Evolutionary conservation across 2,329 filamentous ascomycete genomes (phyloP).

Genomic region (Botrytis galanthina): DNA sequence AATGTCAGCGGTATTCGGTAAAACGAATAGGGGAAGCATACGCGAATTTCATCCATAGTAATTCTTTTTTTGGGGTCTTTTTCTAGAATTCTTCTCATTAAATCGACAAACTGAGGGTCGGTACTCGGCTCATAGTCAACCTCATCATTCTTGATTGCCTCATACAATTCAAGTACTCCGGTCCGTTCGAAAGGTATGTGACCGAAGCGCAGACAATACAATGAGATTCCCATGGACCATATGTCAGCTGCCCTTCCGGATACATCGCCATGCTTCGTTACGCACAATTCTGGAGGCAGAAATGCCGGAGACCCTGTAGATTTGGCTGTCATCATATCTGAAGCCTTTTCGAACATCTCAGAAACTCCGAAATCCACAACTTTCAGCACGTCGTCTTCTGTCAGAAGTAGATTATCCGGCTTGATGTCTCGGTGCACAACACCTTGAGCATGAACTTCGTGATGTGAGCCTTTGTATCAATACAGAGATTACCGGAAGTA

Average conservation of each 20-base stretch:
- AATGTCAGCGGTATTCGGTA: conserved; percentile 8
- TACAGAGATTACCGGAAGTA: conserved; percentile 29
- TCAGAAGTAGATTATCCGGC: conserved; percentile 90
- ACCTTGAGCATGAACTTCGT: conserved; percentile 81
- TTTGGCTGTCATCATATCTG: conserved; percentile 86
- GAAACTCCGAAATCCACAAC: conserved; percentile 99
- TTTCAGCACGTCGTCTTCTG: conserved; percentile 88
- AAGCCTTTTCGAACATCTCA: conserved; percentile 92
- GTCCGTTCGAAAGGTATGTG: conserved; percentile 79
- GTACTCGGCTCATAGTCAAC: conserved; percentile 61
- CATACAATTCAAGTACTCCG: conserved; percentile 81
- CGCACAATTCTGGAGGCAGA: conserved; percentile 87
- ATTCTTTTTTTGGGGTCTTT: conserved; percentile 85
- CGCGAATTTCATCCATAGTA: conserved; percentile 75
- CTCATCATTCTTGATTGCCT: conserved; percentile 75
- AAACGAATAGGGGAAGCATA: conserved; percentile 46
- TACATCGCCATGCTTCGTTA: conserved; percentile 79
- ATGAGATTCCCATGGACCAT: conserved; percentile 96
- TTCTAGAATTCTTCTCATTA: conserved; percentile 72
- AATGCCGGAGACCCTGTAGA: conserved; percentile 94
- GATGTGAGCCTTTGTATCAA: conserved; percentile 26
- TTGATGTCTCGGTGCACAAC: conserved; percentile 98
- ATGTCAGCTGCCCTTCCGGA: conserved; percentile 90
- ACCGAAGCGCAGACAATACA: conserved; percentile 91
- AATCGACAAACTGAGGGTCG: conserved; percentile 67